These are phyloP conservation scores for Pseudopediastrum boryanum DNA, from an alignment of 139 green algal species.

Conservation along the genomic window DNA sequence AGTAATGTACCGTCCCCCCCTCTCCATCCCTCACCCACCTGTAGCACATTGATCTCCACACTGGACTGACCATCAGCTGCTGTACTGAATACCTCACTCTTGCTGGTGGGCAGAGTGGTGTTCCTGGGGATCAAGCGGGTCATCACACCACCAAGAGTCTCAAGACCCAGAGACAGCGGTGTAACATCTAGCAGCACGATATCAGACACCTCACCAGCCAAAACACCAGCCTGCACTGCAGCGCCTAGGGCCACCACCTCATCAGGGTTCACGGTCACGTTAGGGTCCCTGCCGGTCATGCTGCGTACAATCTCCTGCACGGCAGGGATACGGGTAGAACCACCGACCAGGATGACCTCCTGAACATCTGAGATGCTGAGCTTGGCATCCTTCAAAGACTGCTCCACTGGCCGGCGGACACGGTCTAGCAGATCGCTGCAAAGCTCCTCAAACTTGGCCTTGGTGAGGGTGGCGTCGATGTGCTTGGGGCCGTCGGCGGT, in stretches of 20 bases:
- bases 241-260: conserved; percentile 98
- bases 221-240: conserved; percentile 81
- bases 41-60: conserved; percentile 99
- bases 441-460: conserved; percentile 95
- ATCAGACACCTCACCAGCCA: conserved; percentile 81
- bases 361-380: conserved; percentile 75
- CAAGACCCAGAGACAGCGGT: conserved; percentile 94
- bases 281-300: conserved; percentile 93
- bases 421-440: conserved; percentile 94
- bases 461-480: conserved; percentile 88
- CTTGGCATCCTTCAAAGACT: conserved; percentile 94
- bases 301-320: conserved; percentile 92
- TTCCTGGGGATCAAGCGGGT: conserved; percentile 98
- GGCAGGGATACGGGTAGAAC: conserved; percentile 96
- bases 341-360: conserved; percentile 92
- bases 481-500: conserved; percentile 99
- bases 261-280: conserved; percentile 98
- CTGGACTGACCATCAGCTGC: conserved; percentile 94
- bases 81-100: conserved; percentile 97
- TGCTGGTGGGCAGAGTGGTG: conserved; percentile 97
- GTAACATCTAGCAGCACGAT: conserved; percentile 99
- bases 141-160: conserved; percentile 97
- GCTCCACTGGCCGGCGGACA: conserved; percentile 89
- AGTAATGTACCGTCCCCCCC: conserved; percentile 40
- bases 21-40: conserved; percentile 81